Evolutionary conservation across 148 eudicot genomes (phyloP).

Genomic region (Rhododendron kiyosumense): DNA sequence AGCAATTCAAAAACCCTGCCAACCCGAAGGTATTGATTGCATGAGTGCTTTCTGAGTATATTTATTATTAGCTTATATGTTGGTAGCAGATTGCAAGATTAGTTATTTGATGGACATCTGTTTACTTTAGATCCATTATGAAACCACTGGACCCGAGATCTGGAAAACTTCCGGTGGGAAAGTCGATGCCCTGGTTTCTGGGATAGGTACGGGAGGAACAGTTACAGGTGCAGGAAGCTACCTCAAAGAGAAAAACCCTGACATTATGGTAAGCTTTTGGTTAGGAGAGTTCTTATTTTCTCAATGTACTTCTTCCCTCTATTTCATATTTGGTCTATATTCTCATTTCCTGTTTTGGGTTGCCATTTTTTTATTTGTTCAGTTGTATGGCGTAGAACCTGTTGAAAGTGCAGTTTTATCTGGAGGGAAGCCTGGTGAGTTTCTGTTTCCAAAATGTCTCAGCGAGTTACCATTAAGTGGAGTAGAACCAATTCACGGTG

Average conservation of each 20-base stretch:
- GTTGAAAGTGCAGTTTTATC: conserved; percentile 80
- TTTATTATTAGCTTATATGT: neutral
- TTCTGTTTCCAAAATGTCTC: neutral
- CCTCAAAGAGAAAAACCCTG: conserved; percentile 74
- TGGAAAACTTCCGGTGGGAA: conserved; percentile 68
- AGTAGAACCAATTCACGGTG: neutral
- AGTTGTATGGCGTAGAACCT: conserved; percentile 82
- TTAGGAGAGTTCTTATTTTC: neutral
- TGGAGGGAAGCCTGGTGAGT: conserved; percentile 78
- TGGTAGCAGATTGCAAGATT: neutral
- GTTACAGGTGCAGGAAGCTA: conserved; percentile 67
- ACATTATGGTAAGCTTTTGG: conserved; percentile 56
- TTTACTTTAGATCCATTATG: conserved; percentile 57
- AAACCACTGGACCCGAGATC: conserved; percentile 90
- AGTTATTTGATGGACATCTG: neutral
- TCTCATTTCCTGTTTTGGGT: neutral
- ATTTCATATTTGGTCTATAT: neutral
- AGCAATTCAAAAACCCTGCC: conserved; percentile 96
- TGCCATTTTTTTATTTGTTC: neutral
- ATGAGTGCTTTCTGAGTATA: neutral
- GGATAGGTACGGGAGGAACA: conserved; percentile 89
- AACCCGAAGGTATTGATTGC: conserved; percentile 71
- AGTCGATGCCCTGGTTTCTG: conserved; percentile 68
- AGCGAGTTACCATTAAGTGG: neutral
- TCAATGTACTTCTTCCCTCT: neutral